Evolutionary conservation across 1,284 basidiomycete genomes (phyloP).

Genomic region (Pseudozyma flocculosa): DNA sequence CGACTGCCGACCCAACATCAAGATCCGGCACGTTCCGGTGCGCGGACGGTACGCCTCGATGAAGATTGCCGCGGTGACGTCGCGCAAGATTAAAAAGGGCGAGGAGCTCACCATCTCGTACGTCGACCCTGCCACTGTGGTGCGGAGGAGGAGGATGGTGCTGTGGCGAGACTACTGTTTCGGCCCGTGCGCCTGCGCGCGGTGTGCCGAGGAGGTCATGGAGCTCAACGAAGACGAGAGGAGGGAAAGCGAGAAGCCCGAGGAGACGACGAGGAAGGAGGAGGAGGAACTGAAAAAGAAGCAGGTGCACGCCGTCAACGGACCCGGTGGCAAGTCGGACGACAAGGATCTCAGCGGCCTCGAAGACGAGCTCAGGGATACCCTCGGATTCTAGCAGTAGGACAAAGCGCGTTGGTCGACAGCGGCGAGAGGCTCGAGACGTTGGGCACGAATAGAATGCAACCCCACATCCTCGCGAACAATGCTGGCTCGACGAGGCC

Average conservation of each 20-base stretch:
- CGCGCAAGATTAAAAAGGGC: slow-evolving; percentile 67
- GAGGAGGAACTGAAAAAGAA: slow-evolving; percentile 57
- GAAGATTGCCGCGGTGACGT: slow-evolving; percentile 72
- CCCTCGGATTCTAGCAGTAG: slow-evolving; percentile 36
- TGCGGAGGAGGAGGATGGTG: slow-evolving; percentile 65
- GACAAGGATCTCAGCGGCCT: slow-evolving; percentile 14
- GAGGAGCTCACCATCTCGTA: slow-evolving; percentile 75
- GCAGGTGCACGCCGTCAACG: slow-evolving; percentile 6
- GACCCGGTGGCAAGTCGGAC: slow-evolving; percentile 1
- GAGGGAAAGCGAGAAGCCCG: slow-evolving; percentile 50
- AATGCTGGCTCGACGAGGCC: too few relatives aligned
- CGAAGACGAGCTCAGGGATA: slow-evolving; percentile 43
- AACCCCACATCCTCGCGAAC: too few relatives aligned
- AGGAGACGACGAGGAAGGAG: slow-evolving; percentile 64
- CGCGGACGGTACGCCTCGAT: slow-evolving; percentile 64
- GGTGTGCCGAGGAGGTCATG: slow-evolving; percentile 64
- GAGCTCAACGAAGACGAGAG: slow-evolving; percentile 60
- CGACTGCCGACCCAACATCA: slow-evolving; percentile 74
- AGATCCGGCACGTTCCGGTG: slow-evolving; percentile 70
- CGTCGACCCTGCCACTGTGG: slow-evolving; percentile 68
- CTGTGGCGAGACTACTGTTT: slow-evolving; percentile 61
- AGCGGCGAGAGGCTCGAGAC: too few relatives aligned
- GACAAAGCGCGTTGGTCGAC: too few relatives aligned
- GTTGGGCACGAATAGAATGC: too few relatives aligned
- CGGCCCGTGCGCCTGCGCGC: slow-evolving; percentile 67